phyloP scores from a whole-genome alignment of 2,329 filamentous ascomycete species.

The Septoria linicola region DNA sequence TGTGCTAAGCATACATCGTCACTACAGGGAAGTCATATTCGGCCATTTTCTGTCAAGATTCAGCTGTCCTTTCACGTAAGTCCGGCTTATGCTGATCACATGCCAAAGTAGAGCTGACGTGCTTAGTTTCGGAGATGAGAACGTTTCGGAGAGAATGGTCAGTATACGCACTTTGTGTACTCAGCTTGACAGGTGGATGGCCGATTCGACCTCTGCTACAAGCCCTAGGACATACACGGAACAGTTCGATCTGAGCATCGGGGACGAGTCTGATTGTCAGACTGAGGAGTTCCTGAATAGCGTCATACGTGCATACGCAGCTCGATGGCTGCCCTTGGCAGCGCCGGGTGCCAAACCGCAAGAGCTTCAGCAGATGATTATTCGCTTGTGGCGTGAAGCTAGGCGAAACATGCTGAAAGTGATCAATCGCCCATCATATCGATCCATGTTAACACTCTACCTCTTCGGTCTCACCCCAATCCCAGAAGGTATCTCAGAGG shows the following conservation, averaged over 20 bases:
- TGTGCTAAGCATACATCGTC: background rate
- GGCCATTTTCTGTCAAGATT: conserved; percentile 17
- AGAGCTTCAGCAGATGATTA: conserved; percentile 1
- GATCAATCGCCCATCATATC: conserved; percentile 15
- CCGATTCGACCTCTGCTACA: background rate
- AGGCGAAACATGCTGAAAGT: conserved; percentile 17
- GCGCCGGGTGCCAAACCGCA: background rate
- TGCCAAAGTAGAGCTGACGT: background rate
- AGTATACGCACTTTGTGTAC: conserved; percentile 15
- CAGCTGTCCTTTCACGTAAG: conserved; percentile 14
- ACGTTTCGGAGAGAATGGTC: conserved; percentile 11
- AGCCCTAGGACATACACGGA: conserved; percentile 4
- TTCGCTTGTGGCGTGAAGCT: conserved; percentile 14
- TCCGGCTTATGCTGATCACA: background rate
- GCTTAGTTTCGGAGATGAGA: conserved; percentile 17
- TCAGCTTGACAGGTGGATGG: conserved; percentile 19
- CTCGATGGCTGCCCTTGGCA: conserved; percentile 14
- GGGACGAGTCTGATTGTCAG: conserved; percentile 4
- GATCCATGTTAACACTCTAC: conserved; percentile 16
- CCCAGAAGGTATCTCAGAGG: conserved; percentile 15
- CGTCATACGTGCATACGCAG: conserved; percentile 12
- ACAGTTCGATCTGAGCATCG: conserved; percentile 3
- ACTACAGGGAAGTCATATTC: conserved; percentile 11
- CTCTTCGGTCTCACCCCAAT: conserved; percentile 16
- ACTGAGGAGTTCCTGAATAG: conserved; percentile 9